Evolutionary conservation across 2,329 filamentous ascomycete genomes (phyloP).

Genomic region (Cladosporium sp.): DNA sequence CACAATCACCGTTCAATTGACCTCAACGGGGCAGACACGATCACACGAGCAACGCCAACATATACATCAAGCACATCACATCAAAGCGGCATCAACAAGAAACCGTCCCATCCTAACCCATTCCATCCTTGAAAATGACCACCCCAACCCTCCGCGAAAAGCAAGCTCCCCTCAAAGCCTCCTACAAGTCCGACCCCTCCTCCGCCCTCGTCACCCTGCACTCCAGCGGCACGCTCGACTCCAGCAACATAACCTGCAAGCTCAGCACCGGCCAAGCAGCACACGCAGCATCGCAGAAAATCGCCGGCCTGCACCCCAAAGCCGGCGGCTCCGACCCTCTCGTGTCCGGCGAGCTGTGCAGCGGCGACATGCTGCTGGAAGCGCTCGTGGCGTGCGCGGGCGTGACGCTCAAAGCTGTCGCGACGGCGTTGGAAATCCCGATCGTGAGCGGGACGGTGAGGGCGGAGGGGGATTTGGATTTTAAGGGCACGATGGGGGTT

Average conservation of each 20-base stretch:
- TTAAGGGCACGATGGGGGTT: conserved; percentile 47
- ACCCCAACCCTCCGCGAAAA: conserved; percentile 39
- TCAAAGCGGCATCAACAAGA: too few relatives aligned
- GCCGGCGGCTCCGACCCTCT: conserved; percentile 42
- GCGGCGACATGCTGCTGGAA: conserved; percentile 48
- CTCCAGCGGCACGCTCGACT: conserved; percentile 43
- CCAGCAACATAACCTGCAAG: conserved; percentile 45
- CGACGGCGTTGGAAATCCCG: conserved; percentile 44
- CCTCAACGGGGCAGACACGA: too few relatives aligned
- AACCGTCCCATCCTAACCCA: too few relatives aligned
- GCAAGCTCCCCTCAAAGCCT: conserved; percentile 47
- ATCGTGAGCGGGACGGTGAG: conserved; percentile 40
- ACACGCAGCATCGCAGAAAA: conserved; percentile 37
- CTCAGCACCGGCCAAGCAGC: conserved; percentile 40
- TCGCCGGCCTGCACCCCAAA: conserved; percentile 46
- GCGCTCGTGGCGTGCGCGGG: conserved; percentile 48
- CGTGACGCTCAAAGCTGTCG: conserved; percentile 49
- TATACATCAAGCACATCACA: too few relatives aligned
- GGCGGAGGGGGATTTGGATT: conserved; percentile 47
- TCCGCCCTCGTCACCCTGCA: conserved; percentile 45
- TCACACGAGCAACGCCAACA: too few relatives aligned
- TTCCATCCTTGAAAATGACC: too few relatives aligned
- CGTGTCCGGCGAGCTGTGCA: conserved; percentile 47
- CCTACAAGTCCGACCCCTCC: conserved; percentile 41
- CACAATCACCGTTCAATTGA: too few relatives aligned